A percentile compares a stretch with the other conserved stretches of the same genome.
Conservation (phyloP, 202 grass and related monocot species). For the Schoenoplectus triqueter region DNA sequence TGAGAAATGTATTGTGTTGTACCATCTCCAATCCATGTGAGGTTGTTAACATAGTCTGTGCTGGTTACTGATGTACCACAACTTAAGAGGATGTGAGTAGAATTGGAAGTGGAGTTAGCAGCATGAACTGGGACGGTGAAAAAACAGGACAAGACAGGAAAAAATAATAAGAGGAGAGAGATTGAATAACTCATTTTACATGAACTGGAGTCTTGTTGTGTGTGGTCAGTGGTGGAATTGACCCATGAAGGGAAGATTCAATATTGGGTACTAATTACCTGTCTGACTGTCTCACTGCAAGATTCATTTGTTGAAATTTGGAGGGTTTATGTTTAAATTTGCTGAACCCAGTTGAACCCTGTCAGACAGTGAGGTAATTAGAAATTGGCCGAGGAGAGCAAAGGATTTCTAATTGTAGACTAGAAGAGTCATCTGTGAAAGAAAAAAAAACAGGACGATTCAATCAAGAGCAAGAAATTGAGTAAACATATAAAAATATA, state of each 20-base stretch:
- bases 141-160: conserved; percentile 13
- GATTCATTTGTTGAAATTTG: not conserved
- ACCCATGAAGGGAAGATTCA: not conserved
- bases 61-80: conserved; percentile 48
- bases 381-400: not conserved
- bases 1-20: conserved; percentile 33
- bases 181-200: conserved; percentile 13
- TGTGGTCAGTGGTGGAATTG: not conserved
- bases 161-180: conserved; percentile 2
- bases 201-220: not conserved
- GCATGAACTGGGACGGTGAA: conserved; percentile 24
- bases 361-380: not conserved
- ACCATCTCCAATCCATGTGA: conserved; percentile 56
- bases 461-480: not conserved
- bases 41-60: conserved; percentile 43
- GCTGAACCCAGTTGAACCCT: not conserved
- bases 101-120: conserved; percentile 1
- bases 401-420: not conserved
- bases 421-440: not conserved
- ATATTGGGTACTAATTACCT: not conserved
- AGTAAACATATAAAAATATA: conserved; percentile 1
- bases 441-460: not conserved
- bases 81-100: conserved; percentile 51
- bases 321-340: not conserved
- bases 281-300: not conserved